A percentile compares a stretch with the other conserved stretches of the same genome.
Evolutionary conservation across 352 stramenopile species (phyloP).

Genomic region (Albugo candida): DNA sequence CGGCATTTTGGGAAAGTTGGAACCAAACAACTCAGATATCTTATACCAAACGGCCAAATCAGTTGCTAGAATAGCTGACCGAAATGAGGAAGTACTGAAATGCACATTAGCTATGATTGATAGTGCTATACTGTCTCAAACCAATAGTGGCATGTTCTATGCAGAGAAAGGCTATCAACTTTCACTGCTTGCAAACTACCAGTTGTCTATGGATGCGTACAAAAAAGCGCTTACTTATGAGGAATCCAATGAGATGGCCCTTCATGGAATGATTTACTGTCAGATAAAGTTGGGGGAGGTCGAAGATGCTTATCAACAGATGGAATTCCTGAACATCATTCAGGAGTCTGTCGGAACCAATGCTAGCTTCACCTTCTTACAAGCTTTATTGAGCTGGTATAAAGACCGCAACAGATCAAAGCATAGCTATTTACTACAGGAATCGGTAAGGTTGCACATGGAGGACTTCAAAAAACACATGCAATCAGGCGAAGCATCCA

Average conservation of each 20-base stretch:
- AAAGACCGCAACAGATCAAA: slow-evolving; percentile 41
- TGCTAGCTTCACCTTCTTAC: slow-evolving; percentile 63
- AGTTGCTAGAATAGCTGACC: slow-evolving; percentile 39
- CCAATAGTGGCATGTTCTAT: slow-evolving; percentile 34
- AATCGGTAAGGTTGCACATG: slow-evolving; percentile 69
- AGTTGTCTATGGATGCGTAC: slow-evolving; percentile 68
- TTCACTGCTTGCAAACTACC: slow-evolving; percentile 43
- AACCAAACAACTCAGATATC: slow-evolving; percentile 47
- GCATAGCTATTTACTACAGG: slow-evolving; percentile 54
- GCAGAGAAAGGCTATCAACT: slow-evolving; percentile 70
- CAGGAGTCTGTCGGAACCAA: slow-evolving; percentile 72
- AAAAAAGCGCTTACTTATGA: slow-evolving; percentile 73
- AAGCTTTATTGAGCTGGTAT: slow-evolving; percentile 70
- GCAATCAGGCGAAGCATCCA: slow-evolving; percentile 37
- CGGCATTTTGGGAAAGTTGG: slow-evolving; percentile 41
- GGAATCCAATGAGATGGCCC: slow-evolving; percentile 72
- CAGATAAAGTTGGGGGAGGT: slow-evolving; percentile 76
- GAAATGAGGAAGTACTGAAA: slow-evolving; percentile 42
- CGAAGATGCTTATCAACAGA: slow-evolving; percentile 80
- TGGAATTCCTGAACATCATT: slow-evolving; percentile 83
- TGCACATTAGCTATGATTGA: slow-evolving; percentile 50
- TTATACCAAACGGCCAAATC: slow-evolving; percentile 42
- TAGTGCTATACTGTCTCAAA: slow-evolving; percentile 36
- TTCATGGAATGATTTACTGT: slow-evolving; percentile 83
- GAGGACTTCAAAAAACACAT: slow-evolving; percentile 49